Evolutionary conservation across 306 rosid genomes (phyloP).

Genomic region (Begonia peltatifolia): DNA sequence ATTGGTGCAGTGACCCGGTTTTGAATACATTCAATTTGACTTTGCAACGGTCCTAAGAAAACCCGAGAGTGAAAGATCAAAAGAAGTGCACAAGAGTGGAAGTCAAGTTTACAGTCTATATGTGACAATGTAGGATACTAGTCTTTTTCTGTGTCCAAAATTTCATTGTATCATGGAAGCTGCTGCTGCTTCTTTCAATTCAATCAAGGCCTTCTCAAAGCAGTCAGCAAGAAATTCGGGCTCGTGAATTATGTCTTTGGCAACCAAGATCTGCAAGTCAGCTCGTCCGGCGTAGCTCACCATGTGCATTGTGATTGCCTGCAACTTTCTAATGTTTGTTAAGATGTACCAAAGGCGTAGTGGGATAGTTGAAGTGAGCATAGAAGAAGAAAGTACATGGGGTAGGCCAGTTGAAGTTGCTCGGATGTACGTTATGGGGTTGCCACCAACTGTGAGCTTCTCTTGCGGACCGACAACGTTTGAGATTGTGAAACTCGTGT

Average conservation of each 20-base stretch:
- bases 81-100: no score
- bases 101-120: no score
- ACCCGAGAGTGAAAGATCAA: no score
- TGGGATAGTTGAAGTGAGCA: no score
- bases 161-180: not conserved
- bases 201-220: constrained; percentile 73
- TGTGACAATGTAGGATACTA: no score
- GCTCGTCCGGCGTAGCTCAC: constrained; percentile 80
- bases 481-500: constrained; percentile 71
- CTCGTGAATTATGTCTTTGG: constrained; percentile 81
- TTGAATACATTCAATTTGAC: no score
- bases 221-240: constrained; percentile 69
- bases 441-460: constrained; percentile 42
- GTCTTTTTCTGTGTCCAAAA: no score
- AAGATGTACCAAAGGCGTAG: no score
- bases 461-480: constrained; percentile 82
- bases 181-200: constrained; percentile 46
- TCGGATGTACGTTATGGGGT: constrained; percentile 60
- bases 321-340: not conserved
- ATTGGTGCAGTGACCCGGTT: no score
- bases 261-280: constrained; percentile 84
- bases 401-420: constrained; percentile 59
- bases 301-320: constrained; percentile 80
- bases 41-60: no score
- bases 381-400: constrained; percentile 31